Evolutionary conservation across 352 stramenopile genomes (phyloP).

Genomic region (Phytophthora cactorum): DNA sequence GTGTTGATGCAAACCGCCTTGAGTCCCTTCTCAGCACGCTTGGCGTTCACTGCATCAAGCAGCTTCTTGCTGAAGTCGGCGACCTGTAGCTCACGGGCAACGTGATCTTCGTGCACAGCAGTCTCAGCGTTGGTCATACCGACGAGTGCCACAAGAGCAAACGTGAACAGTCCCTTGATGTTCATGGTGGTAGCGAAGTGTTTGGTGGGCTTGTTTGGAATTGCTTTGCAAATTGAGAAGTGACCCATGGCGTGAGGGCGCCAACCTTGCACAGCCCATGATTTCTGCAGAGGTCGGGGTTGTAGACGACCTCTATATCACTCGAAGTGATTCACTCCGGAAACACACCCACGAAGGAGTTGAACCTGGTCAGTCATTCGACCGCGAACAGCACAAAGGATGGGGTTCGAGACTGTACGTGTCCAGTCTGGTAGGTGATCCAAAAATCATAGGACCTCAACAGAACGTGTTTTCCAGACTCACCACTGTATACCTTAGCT

Average conservation of each 20-base stretch:
- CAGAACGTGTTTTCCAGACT: no score
- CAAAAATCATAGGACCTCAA: background rate
- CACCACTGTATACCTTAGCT: no score
- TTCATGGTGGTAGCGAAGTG: constrained; percentile 20
- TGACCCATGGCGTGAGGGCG: background rate
- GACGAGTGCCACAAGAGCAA: constrained; percentile 27
- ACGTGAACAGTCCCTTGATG: constrained; percentile 37
- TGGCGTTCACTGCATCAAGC: constrained; percentile 42
- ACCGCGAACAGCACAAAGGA: background rate
- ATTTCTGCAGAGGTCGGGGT: background rate
- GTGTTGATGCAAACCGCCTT: constrained; percentile 47
- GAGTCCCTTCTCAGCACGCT: constrained; percentile 45
- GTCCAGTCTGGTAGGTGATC: background rate
- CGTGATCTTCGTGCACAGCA: constrained; percentile 8
- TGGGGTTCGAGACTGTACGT: background rate
- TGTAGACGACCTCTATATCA: background rate
- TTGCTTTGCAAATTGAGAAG: no score
- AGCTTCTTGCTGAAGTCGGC: constrained; percentile 45
- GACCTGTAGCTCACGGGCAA: constrained; percentile 35
- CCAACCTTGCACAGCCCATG: background rate
- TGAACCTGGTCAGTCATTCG: background rate
- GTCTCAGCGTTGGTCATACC: constrained; percentile 25
- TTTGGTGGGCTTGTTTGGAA: no score
- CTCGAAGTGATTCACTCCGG: background rate
- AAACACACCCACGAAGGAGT: background rate